These are phyloP conservation scores for Bryoerythrophyllum caledonicum DNA, from an alignment of 225 moss, liverwort and hornwort species.

Conservation along the genomic window DNA sequence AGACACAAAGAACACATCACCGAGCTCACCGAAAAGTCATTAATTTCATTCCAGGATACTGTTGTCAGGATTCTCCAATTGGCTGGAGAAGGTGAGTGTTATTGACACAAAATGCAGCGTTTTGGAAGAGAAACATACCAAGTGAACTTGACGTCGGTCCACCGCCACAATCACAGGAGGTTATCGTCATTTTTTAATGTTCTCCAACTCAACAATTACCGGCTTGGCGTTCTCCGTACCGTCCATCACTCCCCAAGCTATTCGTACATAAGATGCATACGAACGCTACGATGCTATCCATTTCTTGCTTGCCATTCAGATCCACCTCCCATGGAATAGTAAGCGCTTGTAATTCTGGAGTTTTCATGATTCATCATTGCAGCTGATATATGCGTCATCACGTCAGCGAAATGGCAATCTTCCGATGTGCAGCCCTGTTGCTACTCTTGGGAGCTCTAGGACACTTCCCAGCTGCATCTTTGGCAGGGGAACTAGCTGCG, in stretches of 20 bases:
- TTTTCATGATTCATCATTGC: no score
- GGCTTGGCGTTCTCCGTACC: slow-evolving; percentile 16
- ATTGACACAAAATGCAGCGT: no score
- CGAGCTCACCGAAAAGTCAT: no score
- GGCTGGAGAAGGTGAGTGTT: not conserved
- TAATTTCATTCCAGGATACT: not conserved
- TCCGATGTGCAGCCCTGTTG: not conserved
- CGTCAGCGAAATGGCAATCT: slow-evolving; percentile 12
- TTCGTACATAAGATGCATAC: not conserved
- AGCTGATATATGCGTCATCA: not conserved
- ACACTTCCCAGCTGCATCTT: not conserved
- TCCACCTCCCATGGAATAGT: not conserved
- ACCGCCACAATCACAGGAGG: slow-evolving; percentile 23
- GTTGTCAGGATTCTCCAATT: not conserved
- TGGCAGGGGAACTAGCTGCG: not conserved
- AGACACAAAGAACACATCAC: not conserved
- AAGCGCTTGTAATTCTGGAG: not conserved
- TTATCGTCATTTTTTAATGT: not conserved
- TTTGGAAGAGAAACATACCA: no score
- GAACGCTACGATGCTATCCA: not conserved
- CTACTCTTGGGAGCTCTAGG: slow-evolving; percentile 14
- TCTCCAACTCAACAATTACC: not conserved
- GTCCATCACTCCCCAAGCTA: not conserved
- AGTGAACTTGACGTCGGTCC: not conserved
- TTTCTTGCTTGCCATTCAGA: not conserved